These are phyloP conservation scores for Catunica adiposa DNA, from an alignment of 2,329 filamentous ascomycete genomes.

Conservation along the genomic window DNA sequence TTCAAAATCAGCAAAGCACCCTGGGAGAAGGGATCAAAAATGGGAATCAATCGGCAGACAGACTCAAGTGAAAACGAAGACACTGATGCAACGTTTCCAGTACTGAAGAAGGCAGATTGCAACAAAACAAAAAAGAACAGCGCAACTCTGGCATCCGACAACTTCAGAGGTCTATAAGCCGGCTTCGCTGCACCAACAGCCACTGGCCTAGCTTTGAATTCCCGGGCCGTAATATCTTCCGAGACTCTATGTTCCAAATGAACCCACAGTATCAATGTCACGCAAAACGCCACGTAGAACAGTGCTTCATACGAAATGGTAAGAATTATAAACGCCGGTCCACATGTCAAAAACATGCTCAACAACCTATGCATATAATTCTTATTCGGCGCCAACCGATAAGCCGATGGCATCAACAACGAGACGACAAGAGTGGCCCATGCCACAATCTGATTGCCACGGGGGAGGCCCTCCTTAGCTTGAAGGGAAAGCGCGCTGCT, in stretches of 20 bases:
- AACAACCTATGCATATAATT: slow-evolving; percentile 83
- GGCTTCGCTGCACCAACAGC: slow-evolving; percentile 10
- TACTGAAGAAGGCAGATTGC: slow-evolving; percentile 92
- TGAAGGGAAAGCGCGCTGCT: slow-evolving; percentile 76
- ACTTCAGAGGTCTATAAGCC: slow-evolving; percentile 47
- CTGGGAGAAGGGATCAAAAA: slow-evolving; percentile 90
- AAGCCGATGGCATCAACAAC: slow-evolving; percentile 62
- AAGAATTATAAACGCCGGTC: slow-evolving; percentile 85
- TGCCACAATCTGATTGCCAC: slow-evolving; percentile 74
- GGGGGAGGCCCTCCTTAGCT: slow-evolving; percentile 66
- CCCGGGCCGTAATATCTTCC: background rate
- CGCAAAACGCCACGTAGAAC: slow-evolving; percentile 82
- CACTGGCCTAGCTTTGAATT: slow-evolving; percentile 14
- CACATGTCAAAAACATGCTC: slow-evolving; percentile 81
- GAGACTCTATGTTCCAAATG: slow-evolving; percentile 57
- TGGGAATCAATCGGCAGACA: slow-evolving; percentile 68
- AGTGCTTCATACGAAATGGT: slow-evolving; percentile 95
- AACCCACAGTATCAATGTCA: slow-evolving; percentile 74
- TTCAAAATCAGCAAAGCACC: slow-evolving; percentile 75
- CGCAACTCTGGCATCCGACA: slow-evolving; percentile 74
- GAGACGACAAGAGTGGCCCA: slow-evolving; percentile 67
- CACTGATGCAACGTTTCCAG: slow-evolving; percentile 85
- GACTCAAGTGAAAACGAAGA: slow-evolving; percentile 88
- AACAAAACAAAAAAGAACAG: slow-evolving; percentile 92
- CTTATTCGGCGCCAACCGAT: slow-evolving; percentile 61